A percentile compares a stretch with the other conserved stretches of the same genome.
Conservation (phyloP, 1,139 yeast genomes). For the Debaryomyces fabryi region DNA sequence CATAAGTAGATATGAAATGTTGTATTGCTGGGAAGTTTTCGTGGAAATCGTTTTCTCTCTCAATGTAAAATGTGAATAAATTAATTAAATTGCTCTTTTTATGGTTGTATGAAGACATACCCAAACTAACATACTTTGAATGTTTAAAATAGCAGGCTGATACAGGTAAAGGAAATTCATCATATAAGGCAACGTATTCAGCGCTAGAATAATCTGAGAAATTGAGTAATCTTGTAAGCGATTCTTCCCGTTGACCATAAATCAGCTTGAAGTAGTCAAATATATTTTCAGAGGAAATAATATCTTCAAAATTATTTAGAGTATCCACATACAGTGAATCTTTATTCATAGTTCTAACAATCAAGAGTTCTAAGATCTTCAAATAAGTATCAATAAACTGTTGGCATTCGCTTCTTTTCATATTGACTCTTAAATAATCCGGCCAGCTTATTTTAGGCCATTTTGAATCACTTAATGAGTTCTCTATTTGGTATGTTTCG, state of each 20-base stretch:
- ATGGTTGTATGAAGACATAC: neutral
- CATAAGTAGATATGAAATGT: slow-evolving; percentile 35
- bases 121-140: slow-evolving; percentile 1
- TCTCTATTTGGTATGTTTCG: slow-evolving; percentile 34
- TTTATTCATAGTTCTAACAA: slow-evolving; percentile 11
- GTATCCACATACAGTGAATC: neutral
- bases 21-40: slow-evolving; percentile 25
- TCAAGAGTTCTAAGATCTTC: slow-evolving; percentile 37
- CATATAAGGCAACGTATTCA: slow-evolving; percentile 32
- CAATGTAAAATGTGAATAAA: slow-evolving; percentile 27
- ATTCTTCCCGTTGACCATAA: neutral
- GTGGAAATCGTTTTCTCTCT: slow-evolving; percentile 13
- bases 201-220: slow-evolving; percentile 37
- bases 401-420: slow-evolving; percentile 30
- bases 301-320: neutral
- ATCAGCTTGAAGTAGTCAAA: slow-evolving; percentile 16
- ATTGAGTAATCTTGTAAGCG: slow-evolving; percentile 16
- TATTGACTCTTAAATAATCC: slow-evolving; percentile 32
- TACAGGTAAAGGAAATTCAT: slow-evolving; percentile 26
- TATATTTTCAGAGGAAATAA: neutral
- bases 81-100: slow-evolving; percentile 10
- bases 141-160: slow-evolving; percentile 20
- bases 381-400: slow-evolving; percentile 32
- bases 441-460: slow-evolving; percentile 48
- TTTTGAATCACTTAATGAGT: slow-evolving; percentile 27